Evolutionary conservation across 257 asterid genomes (phyloP), one percentile per base, ranked within the genome.

Genomic region (Scutellaria minor): DNA sequence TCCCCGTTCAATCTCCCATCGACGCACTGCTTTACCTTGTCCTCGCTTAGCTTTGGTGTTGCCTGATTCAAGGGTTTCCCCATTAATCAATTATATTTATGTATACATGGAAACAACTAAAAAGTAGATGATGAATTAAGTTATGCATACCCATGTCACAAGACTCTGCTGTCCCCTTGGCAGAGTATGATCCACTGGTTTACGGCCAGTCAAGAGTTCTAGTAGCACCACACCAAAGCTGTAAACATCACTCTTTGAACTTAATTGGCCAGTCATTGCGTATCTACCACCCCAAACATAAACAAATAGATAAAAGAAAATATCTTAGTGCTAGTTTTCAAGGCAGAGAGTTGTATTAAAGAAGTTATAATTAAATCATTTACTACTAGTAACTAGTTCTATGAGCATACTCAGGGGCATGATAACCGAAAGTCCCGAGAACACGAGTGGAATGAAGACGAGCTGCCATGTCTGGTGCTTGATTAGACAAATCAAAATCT

Each of bases 371-470:
- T 41, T 4, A 18, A 31, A 44, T 15, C 8, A 40, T 45, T 48
- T 42, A 53, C 47, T 57, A 73, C 10, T 48, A 22, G 45, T 39
- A 9, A 57, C 20, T 70, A 56, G 53, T n/a, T 57, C 6, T 74
- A 24, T 9, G 66, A 46, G 55, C 93, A 64, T 76, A 90, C 97
- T 90, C 95, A 0, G 97, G 95, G 58, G 96, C 95, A 78, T 90
- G 95, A 79, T 90, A 90, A 68, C 96, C 95, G 31, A 90, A 90
- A 70, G 95, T 90, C 57, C 96, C 95, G 66, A 88, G 96, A 70
- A 90, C 93, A 46, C 96, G 90, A 70, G 97, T 86, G 27, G 97
- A 90, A 74, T 90, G 97, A 79, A 90, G 95, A 42, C 96, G 90
- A 39, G 97, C 96, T 52, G 97, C 96, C 76, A 75, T 83, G 67